Evolutionary conservation across 1,139 yeast species (phyloP).

Genomic region (Blastobotrys capitulatus): DNA sequence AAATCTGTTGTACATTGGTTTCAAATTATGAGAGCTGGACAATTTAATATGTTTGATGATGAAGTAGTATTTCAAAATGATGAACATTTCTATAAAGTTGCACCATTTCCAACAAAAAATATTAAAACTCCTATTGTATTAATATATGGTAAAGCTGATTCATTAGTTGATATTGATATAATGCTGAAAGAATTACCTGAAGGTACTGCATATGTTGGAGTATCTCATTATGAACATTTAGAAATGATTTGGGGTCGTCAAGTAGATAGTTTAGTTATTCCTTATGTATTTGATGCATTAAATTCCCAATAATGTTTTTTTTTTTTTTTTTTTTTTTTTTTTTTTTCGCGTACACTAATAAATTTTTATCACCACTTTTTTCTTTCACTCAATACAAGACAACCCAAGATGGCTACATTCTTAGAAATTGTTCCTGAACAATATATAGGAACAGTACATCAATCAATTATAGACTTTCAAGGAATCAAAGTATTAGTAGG

Average conservation of each 20-base stretch:
- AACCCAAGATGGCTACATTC: slow-evolving; percentile 21
- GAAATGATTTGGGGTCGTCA: slow-evolving; percentile 86
- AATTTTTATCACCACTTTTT: no score
- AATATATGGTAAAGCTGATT: slow-evolving; percentile 75
- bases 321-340: neutral
- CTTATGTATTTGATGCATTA: slow-evolving; percentile 40
- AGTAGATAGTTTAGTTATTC: slow-evolving; percentile 49
- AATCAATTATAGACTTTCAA: slow-evolving; percentile 28
- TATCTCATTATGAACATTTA: slow-evolving; percentile 68
- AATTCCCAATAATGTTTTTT: neutral
- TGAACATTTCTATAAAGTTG: slow-evolving; percentile 43
- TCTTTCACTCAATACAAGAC: no score
- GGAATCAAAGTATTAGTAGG: slow-evolving; percentile 32
- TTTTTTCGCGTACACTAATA: no score
- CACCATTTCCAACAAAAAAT: slow-evolving; percentile 61
- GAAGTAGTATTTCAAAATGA: slow-evolving; percentile 26
- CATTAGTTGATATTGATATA: slow-evolving; percentile 76
- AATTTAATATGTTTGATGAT: slow-evolving; percentile 87
- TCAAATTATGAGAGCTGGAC: slow-evolving; percentile 75
- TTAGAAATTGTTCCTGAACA: slow-evolving; percentile 17
- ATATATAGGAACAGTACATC: slow-evolving; percentile 20
- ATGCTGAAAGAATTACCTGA: slow-evolving; percentile 56
- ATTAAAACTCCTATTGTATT: slow-evolving; percentile 66
- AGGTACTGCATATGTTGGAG: slow-evolving; percentile 37
- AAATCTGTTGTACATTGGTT: slow-evolving; percentile 96